A percentile compares a stretch with the other conserved stretches of the same genome.
phyloP scores from a whole-genome alignment of 441 rosid species.

The Dalechampia spathulata region DNA sequence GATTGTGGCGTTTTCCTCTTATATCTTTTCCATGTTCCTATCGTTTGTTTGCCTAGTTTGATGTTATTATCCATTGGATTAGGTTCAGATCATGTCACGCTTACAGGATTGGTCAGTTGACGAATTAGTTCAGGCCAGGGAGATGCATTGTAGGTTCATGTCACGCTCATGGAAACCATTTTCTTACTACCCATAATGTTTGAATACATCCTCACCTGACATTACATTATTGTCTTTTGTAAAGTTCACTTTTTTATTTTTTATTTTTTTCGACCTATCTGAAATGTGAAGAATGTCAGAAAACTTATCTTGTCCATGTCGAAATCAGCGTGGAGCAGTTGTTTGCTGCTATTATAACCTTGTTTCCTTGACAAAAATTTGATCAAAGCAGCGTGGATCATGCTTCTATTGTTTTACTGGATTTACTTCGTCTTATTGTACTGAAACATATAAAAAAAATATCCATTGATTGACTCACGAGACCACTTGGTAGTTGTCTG shows the following conservation, averaged over 20 bases:
- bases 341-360: not conserved
- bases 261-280: not conserved
- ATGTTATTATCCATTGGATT: slow-evolving; percentile 13
- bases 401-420: not conserved
- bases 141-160: not conserved
- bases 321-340: not conserved
- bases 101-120: not conserved
- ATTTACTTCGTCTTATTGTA: no score
- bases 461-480: no score
- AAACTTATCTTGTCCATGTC: not conserved
- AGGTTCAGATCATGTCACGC: slow-evolving; percentile 8
- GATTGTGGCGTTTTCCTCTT: slow-evolving; percentile 10
- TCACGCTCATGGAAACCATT: slow-evolving; percentile 8
- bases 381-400: not conserved
- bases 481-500: no score
- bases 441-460: no score
- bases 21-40: slow-evolving; percentile 2
- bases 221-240: slow-evolving; percentile 3
- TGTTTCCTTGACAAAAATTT: not conserved
- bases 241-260: not conserved
- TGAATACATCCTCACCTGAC: not conserved
- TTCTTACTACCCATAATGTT: not conserved
- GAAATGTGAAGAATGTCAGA: not conserved
- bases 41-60: slow-evolving; percentile 8
- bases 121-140: slow-evolving; percentile 2